Evolutionary conservation across 352 stramenopile genomes (phyloP).

Genomic region (Globisporangium megalacanthum): DNA sequence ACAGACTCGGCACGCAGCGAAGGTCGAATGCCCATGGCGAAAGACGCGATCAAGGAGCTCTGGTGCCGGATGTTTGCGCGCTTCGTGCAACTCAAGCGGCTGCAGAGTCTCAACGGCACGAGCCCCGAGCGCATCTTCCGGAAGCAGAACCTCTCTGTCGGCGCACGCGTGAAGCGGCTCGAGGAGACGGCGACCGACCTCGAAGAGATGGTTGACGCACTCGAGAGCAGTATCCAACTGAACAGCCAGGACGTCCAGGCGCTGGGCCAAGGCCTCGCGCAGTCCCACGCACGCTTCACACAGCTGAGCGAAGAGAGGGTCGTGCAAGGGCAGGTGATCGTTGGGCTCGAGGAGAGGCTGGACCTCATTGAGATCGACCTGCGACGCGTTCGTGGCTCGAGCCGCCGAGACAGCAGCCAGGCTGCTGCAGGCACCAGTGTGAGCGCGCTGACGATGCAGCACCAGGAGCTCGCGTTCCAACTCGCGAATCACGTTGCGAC

Average conservation of each 20-base stretch:
- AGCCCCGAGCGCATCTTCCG: slow-evolving; percentile 52
- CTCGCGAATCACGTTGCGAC: slow-evolving; percentile 21
- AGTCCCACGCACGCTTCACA: slow-evolving; percentile 32
- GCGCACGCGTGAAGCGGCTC: slow-evolving; percentile 45
- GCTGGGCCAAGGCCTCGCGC: slow-evolving; percentile 28
- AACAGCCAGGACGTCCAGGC: slow-evolving; percentile 33
- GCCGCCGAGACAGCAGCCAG: slow-evolving; percentile 28
- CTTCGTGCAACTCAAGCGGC: slow-evolving; percentile 46
- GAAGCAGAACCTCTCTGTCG: slow-evolving; percentile 59
- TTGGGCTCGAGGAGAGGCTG: slow-evolving; percentile 55
- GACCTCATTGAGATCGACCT: slow-evolving; percentile 49
- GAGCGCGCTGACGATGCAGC: slow-evolving; percentile 16
- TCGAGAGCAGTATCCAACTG: slow-evolving; percentile 33
- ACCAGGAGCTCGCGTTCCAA: slow-evolving; percentile 29
- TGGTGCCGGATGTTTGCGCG: slow-evolving; percentile 47
- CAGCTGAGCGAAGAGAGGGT: slow-evolving; percentile 39
- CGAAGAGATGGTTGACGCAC: slow-evolving; percentile 44
- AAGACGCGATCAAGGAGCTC: slow-evolving; percentile 27
- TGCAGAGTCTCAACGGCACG: slow-evolving; percentile 46
- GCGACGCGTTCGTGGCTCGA: slow-evolving; percentile 33
- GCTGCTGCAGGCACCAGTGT: slow-evolving; percentile 19
- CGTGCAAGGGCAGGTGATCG: slow-evolving; percentile 32
- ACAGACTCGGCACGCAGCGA: slow-evolving; percentile 3
- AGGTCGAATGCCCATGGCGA: slow-evolving; percentile 24
- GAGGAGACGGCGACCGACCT: slow-evolving; percentile 46